These are phyloP conservation scores for Dactylis glomerata DNA, from an alignment of 176 grass and related monocot species.

Conservation along the genomic window DNA sequence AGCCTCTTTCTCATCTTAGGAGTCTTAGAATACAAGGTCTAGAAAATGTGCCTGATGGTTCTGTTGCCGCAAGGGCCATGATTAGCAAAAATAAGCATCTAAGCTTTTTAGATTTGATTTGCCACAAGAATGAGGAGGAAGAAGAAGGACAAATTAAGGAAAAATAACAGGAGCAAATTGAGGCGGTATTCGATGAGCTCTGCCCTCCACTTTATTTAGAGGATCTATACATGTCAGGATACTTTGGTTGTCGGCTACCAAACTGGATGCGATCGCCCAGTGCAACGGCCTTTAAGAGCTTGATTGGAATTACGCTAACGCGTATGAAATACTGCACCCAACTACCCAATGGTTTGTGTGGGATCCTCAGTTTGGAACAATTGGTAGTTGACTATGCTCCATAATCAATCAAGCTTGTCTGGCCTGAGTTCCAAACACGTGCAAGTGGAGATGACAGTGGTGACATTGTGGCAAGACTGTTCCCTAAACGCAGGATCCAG, in stretches of 20 bases:
- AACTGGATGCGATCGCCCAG: not conserved
- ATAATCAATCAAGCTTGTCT: not conserved
- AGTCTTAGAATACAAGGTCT: not conserved
- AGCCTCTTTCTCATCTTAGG: not conserved
- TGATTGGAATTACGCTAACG: not conserved
- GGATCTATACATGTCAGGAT: slow-evolving; percentile 3
- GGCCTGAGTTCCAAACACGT: not conserved
- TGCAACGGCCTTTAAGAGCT: not conserved
- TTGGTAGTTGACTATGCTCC: not conserved
- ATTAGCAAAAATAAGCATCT: slow-evolving; percentile 5
- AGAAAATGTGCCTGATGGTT: not conserved
- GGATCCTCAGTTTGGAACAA: not conserved
- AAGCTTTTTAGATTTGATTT: not conserved
- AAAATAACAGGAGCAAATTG: not conserved
- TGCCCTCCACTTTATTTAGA: slow-evolving; percentile 1
- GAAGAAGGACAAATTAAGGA: not conserved
- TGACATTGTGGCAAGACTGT: not conserved
- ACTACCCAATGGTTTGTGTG: not conserved
- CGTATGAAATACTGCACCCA: not conserved
- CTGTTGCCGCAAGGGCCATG: not conserved
- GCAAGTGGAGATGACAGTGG: not conserved
- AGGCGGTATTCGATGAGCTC: slow-evolving; percentile 24
- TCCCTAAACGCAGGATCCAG: not conserved
- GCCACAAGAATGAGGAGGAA: not conserved
- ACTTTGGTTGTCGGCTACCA: slow-evolving; percentile 5